These are phyloP conservation scores for Ophiostoma himal-ulmi DNA, from an alignment of 2,329 filamentous ascomycete genomes.

Conservation along the genomic window DNA sequence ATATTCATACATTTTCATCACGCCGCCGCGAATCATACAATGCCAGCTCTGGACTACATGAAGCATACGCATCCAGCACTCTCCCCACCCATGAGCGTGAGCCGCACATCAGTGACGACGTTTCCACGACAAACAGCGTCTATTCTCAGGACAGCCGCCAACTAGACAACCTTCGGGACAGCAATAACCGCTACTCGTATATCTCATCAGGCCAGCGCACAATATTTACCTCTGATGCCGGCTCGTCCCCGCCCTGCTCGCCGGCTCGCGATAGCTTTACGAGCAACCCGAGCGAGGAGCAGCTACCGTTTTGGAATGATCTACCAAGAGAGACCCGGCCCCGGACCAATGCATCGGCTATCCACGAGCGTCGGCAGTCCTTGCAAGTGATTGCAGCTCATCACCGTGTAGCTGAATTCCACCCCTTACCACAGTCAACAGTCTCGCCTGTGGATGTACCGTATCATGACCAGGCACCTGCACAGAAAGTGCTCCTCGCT, in stretches of 20 bases:
- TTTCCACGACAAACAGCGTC: constrained; percentile 53
- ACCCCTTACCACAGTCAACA: neutral
- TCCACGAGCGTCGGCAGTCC: constrained; percentile 47
- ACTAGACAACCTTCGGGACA: constrained; percentile 53
- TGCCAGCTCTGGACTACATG: constrained; percentile 22
- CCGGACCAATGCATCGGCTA: constrained; percentile 49
- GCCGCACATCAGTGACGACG: constrained; percentile 41
- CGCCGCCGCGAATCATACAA: constrained; percentile 31
- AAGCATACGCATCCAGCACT: neutral
- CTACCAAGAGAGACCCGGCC: constrained; percentile 36
- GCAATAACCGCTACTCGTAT: constrained; percentile 51
- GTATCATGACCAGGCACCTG: neutral
- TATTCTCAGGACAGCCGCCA: constrained; percentile 55
- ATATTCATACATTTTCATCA: constrained; percentile 27
- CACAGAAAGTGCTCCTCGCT: neutral
- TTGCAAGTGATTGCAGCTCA: constrained; percentile 37
- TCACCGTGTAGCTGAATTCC: neutral
- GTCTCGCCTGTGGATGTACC: neutral
- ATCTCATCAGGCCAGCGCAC: constrained; percentile 56
- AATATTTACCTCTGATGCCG: constrained; percentile 52
- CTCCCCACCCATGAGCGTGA: constrained; percentile 37
- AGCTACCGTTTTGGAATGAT: constrained; percentile 23
- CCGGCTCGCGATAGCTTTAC: constrained; percentile 50
- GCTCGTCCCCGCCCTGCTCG: constrained; percentile 50
- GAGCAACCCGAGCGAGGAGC: constrained; percentile 34